Conservation (phyloP, 495 filamentous ascomycete genomes). For the Clavariopsis aquatica region DNA sequence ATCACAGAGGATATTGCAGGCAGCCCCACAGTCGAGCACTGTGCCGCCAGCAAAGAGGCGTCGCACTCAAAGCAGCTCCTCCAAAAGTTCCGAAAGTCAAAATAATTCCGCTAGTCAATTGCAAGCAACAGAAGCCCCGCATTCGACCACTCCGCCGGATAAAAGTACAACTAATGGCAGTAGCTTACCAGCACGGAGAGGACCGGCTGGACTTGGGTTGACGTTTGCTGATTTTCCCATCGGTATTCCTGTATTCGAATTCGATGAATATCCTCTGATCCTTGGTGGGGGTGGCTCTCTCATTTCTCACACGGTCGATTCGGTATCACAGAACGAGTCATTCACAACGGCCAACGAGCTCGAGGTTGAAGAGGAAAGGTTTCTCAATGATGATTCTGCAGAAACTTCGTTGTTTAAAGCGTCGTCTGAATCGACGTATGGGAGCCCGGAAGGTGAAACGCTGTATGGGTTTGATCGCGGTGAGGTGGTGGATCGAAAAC, state of each 20-base stretch:
- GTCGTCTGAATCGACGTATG: neutral
- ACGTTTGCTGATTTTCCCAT: conserved; percentile 25
- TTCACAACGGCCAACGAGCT: neutral
- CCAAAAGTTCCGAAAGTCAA: conserved; percentile 6
- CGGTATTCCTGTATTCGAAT: conserved; percentile 12
- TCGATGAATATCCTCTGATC: neutral
- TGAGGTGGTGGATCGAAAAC: neutral
- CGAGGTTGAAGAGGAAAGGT: conserved; percentile 4
- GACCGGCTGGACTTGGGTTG: neutral
- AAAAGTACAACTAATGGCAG: neutral
- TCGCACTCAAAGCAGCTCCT: conserved; percentile 23
- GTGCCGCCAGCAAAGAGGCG: conserved; percentile 24
- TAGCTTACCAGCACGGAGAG: neutral
- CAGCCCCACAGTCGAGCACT: conserved; percentile 12
- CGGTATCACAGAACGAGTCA: neutral
- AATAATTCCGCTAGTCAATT: conserved; percentile 1
- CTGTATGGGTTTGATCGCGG: neutral
- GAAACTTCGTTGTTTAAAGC: conserved; percentile 11
- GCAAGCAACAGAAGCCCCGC: conserved; percentile 13
- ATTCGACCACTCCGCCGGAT: conserved; percentile 10
- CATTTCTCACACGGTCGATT: neutral
- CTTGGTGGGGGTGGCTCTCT: no score
- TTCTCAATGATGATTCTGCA: conserved; percentile 12
- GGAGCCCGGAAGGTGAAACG: conserved; percentile 1
- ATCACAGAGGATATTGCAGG: conserved; percentile 29